Evolutionary conservation across 352 stramenopile genomes (phyloP).

Genomic region (Globisporangium spinosum): DNA sequence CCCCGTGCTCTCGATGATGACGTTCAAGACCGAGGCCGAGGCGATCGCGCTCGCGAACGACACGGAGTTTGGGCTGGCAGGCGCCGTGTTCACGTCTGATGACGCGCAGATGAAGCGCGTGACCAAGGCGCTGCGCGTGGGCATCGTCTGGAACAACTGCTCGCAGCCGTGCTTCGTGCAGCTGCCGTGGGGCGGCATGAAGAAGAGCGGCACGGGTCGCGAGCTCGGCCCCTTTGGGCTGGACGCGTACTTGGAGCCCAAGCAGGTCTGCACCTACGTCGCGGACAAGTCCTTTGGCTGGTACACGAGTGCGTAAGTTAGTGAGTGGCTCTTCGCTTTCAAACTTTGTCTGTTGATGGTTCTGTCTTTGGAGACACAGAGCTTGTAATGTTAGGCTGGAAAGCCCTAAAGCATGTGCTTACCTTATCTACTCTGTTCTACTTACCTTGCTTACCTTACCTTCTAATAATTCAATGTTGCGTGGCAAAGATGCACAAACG

Average conservation of each 20-base stretch:
- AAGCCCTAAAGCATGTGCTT: background rate
- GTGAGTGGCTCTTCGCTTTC: background rate
- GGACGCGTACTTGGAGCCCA: conserved; percentile 61
- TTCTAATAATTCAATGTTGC: conserved; percentile 18
- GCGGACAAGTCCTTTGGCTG: conserved; percentile 67
- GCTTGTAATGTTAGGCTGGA: background rate
- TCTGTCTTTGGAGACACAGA: background rate
- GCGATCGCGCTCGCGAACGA: conserved; percentile 72
- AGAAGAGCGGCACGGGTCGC: conserved; percentile 79
- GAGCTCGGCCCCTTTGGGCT: conserved; percentile 63
- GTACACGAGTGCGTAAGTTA: conserved; percentile 38
- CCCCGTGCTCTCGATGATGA: conserved; percentile 80
- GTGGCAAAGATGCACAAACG: conserved; percentile 18
- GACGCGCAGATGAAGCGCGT: conserved; percentile 48
- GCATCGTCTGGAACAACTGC: conserved; percentile 71
- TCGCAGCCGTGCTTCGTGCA: conserved; percentile 60
- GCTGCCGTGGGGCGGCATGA: conserved; percentile 79
- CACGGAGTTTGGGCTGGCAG: conserved; percentile 72
- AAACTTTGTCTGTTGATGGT: background rate
- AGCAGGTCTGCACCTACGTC: conserved; percentile 68
- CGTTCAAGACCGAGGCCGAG: conserved; percentile 85
- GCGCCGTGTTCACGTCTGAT: conserved; percentile 65
- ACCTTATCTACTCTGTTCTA: background rate
- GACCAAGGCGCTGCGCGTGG: conserved; percentile 45
- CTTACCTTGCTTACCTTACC: background rate